Evolutionary conservation across 768 basidiomycete species (phyloP), one percentile per base, ranked within the genome.

Genomic region (Crassisporium funariophilum): DNA sequence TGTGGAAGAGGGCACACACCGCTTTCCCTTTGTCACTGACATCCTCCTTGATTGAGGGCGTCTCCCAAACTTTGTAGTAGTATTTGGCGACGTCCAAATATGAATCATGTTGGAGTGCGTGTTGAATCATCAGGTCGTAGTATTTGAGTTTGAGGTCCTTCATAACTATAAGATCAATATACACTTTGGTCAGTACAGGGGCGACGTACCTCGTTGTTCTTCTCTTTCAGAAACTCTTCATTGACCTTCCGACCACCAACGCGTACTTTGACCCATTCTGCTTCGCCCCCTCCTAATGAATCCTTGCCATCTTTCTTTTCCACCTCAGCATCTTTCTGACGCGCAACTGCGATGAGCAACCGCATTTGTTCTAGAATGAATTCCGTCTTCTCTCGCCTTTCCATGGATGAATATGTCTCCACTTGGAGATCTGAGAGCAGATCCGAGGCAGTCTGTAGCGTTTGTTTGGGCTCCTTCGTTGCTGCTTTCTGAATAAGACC

Each of bases 351-450:
- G 41, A 90, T 82, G 59, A 95, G 74, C 41, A 98, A 66, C 47
- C 97, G 78, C 93, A 99, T 98, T 68, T 98, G 97, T 67, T 98
- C 95, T 35, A 98, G 71, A 55, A 99, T 90, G 60, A 99, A 98
- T 64, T 98, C 93, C 4, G 93, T 97, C 77, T 99, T 99, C 68
- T 99, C 97, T 61, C 89, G 74, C 49, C 94, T 84, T 54, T 98
- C 92, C 97, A 99, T 98, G 5, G 91, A 93, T 11, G 95, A 98
- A 65, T 98, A 99, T 1, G 97, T 98, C 70, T 99, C 97, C 29
- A 99, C 95, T 72, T 98, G 95, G 2, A 99, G 82, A 48, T 99
- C 97, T 17, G 87, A 87, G 50, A 98, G 77, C 21, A 98, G 72
- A 53, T 98, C 97, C 0, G 91, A 94, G 5, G 97, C 94, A 0